phyloP scores from a whole-genome alignment of 768 basidiomycete species.

The Suillus clintonianus region DNA sequence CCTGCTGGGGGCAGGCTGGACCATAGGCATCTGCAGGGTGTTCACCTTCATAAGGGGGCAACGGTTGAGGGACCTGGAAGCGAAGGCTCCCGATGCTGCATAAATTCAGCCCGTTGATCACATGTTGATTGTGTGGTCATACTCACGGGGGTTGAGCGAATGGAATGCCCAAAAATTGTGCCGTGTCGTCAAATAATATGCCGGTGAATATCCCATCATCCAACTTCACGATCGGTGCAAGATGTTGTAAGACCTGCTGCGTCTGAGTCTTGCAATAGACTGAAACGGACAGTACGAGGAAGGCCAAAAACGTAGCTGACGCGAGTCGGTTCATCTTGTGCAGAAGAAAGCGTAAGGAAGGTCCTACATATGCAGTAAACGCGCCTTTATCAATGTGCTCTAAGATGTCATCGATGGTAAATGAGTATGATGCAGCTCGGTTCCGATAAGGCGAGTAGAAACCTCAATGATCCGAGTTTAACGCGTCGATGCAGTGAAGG shows the following conservation, averaged over 20 bases:
- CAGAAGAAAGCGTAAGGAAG: neutral
- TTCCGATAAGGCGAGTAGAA: neutral
- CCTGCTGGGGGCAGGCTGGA: too few relatives aligned
- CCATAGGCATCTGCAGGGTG: too few relatives aligned
- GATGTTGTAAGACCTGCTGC: neutral
- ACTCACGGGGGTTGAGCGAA: neutral
- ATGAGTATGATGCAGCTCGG: neutral
- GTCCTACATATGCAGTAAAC: too few relatives aligned
- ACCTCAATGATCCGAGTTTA: neutral
- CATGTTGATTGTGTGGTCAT: neutral
- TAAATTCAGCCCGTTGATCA: neutral
- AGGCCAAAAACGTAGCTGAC: neutral
- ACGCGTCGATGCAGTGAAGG: neutral
- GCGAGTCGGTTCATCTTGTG: neutral
- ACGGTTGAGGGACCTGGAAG: constrained; percentile 43
- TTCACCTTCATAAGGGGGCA: neutral
- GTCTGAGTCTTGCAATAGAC: neutral
- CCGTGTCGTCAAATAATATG: neutral
- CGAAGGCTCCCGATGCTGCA: constrained; percentile 41
- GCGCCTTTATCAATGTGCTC: too few relatives aligned
- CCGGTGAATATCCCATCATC: neutral
- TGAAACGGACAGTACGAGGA: neutral
- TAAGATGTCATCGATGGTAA: too few relatives aligned
- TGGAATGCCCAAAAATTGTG: too few relatives aligned
- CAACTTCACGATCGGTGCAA: too few relatives aligned